Evolutionary conservation across 805 yeast species (phyloP), one percentile per base, ranked within the genome.

Genomic region (Wickerhamomyces bisporus): DNA sequence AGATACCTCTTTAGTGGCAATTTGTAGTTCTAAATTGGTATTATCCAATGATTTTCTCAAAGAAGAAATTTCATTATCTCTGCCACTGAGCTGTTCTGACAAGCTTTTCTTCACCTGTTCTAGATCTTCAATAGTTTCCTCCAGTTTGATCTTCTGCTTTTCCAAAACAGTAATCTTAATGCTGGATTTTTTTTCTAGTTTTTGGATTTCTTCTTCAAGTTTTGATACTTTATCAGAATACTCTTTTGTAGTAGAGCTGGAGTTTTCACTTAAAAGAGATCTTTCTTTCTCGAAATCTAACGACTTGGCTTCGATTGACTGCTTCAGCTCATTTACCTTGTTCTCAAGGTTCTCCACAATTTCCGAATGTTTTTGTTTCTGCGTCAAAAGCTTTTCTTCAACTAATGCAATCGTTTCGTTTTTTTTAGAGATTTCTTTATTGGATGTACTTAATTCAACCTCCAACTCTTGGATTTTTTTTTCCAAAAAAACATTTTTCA

Each of bases 201-300:
- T 30, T 18, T 43, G 40, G 13, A 55, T 24, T 12, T 46, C 46
- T 6, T 57, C 65, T 42, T 77, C 81, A 13, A 77, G 49, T 8
- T 43, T 47, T 13, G 62, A 58, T 8, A 75, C 65, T 47, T 67
- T 71, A 23, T 66, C 70, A 10, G 70, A 61, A 44, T 73, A 75
- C 39, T 73, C 76, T 44, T 70, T 64, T 0, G 73, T 61, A 0
- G 70, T 60, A 0, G 74, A 62, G 39, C 72, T 77, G 0, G 82
- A 75, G 34, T 61, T 70, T 37, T 72, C 71, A 38, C 66, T 66
- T 11, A 73, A 50, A 47, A 70, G 55, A 11, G 57, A 60, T 38
- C 81, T 59, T 47, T 76, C 81, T 25, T 62, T 63, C 34, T 76
- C 81, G 42, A 76, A 66, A 30, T 71, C 79, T 29, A 55, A 42